Base-by-base conservation (phyloP, 352 stramenopile species). In the Pythium volutum region DNA sequence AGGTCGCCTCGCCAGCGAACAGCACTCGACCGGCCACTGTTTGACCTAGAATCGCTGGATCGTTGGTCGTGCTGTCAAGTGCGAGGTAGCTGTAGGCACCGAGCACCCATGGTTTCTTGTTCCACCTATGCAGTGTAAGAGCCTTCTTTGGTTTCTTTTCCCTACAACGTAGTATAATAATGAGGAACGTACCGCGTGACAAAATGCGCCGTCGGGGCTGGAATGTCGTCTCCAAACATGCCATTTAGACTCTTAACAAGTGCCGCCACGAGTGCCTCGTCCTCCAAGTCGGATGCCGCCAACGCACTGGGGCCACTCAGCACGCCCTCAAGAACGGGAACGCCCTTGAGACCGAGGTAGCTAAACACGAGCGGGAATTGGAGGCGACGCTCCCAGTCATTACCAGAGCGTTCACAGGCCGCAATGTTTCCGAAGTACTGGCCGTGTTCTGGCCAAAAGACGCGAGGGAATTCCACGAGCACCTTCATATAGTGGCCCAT, bases 401-500 rank as follows among this genome's bases (percentile, higher is more conserved):
- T 53, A 15, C 20, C 25, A 23, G 53, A 70, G 46, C 22, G 22
- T 47, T 18, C 26, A 47, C 22, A 56, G 14, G 59, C 38, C 8
- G 36, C 57, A 45, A 84, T 54, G 27, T 86, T 74, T 0, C 64
- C 71, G 18, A 85, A 74, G 34, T 88, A 84, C 2, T 70, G 70
- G 5, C 69, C 65, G 23, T 81, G 46, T 15, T 74, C 39, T 2
- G 75, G 69, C 82, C 82, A 92, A 47, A 92, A 92, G 0, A 81
- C 69, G 16, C 68, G 46, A 0, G 75, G 77, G 55, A 90, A 92
- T 45, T 86, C 69, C 34, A 92, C 63, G 4, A 88, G 55, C n/a
- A 92, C 69, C 63, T 89, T 90, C 76, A 90, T 89, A 58, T 89
- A 89, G 38, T 87, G 75, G 10, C 80, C 81, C 70, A 88, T 88